A percentile compares a stretch with the other conserved stretches of the same genome.
These are phyloP conservation scores for Dactylella cylindrospora DNA, from an alignment of 2,329 filamentous ascomycete genomes.

Conservation along the genomic window DNA sequence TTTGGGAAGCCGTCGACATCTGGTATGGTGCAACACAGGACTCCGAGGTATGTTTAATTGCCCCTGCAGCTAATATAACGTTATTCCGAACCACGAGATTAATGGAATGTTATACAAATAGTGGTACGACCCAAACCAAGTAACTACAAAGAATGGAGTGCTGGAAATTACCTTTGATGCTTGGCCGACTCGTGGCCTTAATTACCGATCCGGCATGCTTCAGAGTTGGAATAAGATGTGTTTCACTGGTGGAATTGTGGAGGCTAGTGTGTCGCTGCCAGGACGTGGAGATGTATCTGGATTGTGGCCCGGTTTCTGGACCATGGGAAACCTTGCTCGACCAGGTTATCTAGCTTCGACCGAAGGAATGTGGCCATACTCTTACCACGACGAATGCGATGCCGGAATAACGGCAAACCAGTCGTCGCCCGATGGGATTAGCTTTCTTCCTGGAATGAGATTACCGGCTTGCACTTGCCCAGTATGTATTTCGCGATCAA, in stretches of 20 bases:
- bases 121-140: conserved; percentile 71
- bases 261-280: conserved; percentile 70
- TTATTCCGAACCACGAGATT: background rate
- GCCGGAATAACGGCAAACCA: conserved; percentile 73
- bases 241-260: conserved; percentile 70
- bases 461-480: conserved; percentile 68
- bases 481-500: conserved; percentile 50
- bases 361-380: conserved; percentile 74
- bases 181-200: conserved; percentile 65
- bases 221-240: conserved; percentile 74
- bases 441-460: conserved; percentile 68
- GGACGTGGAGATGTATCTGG: conserved; percentile 67
- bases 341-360: conserved; percentile 70
- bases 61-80: conserved; percentile 51
- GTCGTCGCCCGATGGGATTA: conserved; percentile 67
- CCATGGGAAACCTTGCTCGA: conserved; percentile 71
- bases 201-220: conserved; percentile 72
- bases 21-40: conserved; percentile 54
- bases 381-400: conserved; percentile 68
- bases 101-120: conserved; percentile 10
- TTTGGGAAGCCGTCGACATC: conserved; percentile 58
- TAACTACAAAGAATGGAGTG: conserved; percentile 63
- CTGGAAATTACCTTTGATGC: conserved; percentile 67
- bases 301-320: conserved; percentile 76
- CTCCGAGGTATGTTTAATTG: conserved; percentile 50